phyloP scores from a whole-genome alignment of 2,329 filamentous ascomycete genomes.

The Fusarium redolens region DNA sequence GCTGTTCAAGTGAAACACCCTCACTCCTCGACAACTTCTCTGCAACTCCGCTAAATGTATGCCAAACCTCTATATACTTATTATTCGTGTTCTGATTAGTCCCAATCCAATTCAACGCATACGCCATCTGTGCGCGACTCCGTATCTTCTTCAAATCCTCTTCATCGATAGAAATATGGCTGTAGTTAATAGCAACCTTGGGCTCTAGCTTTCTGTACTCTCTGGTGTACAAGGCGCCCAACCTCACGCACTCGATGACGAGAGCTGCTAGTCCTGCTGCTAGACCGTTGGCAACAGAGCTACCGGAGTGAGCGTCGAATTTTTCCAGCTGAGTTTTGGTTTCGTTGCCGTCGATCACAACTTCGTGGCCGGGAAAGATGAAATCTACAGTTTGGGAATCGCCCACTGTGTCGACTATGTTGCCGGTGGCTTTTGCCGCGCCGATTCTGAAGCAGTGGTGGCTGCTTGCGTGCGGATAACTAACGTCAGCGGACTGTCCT shows the following conservation, averaged over 20 bases:
- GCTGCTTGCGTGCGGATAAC: constrained; percentile 12
- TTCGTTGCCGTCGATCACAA: background rate
- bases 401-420: constrained; percentile 5
- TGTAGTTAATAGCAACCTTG: background rate
- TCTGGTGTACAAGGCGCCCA: constrained; percentile 3
- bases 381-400: background rate
- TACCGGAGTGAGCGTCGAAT: constrained; percentile 2
- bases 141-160: background rate
- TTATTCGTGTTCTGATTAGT: background rate
- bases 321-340: background rate
- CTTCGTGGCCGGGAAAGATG: background rate
- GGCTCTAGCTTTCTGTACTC: background rate
- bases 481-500: constrained; percentile 6
- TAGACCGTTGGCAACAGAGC: constrained; percentile 9
- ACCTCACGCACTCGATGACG: background rate
- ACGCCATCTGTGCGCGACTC: background rate
- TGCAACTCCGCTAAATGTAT: background rate
- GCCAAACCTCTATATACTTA: background rate
- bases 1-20: background rate
- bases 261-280: constrained; percentile 4
- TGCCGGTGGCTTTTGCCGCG: constrained; percentile 15
- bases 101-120: background rate
- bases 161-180: background rate
- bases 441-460: constrained; percentile 16
- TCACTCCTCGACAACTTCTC: background rate